Evolutionary conservation across 768 basidiomycete species (phyloP).

Genomic region (Suillus fuscotomentosus): DNA sequence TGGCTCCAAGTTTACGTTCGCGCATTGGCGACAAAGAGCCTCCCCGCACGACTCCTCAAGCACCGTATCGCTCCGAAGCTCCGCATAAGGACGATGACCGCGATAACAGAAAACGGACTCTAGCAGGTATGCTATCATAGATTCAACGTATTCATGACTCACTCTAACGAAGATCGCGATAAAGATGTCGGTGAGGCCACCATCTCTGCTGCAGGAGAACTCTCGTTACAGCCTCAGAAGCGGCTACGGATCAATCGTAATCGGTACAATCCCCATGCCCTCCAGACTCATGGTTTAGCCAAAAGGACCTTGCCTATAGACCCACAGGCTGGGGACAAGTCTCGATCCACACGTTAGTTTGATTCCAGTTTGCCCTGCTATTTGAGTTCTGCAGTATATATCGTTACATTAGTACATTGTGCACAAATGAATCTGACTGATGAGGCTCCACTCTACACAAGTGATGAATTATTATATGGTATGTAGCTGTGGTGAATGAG

Average conservation of each 20-base stretch:
- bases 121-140: constrained; percentile 52
- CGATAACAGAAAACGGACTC: constrained; percentile 66
- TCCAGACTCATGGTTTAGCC: constrained; percentile 44
- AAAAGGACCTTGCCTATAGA: constrained; percentile 63
- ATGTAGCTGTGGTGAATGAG: constrained; percentile 13
- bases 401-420: constrained; percentile 17
- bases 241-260: constrained; percentile 58
- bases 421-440: constrained; percentile 10
- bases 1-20: constrained; percentile 44
- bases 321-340: constrained; percentile 57
- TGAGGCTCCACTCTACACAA: constrained; percentile 12
- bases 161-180: constrained; percentile 53
- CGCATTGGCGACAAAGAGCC: constrained; percentile 64
- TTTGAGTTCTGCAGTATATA: constrained; percentile 15
- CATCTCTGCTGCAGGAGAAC: constrained; percentile 36
- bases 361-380: background rate
- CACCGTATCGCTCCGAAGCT: constrained; percentile 44
- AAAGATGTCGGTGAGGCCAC: constrained; percentile 46
- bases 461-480: constrained; percentile 19
- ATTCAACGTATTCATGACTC: constrained; percentile 9
- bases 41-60: constrained; percentile 38
- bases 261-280: constrained; percentile 40
- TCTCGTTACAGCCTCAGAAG: constrained; percentile 47
- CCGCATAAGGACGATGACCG: constrained; percentile 61
- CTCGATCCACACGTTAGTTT: constrained; percentile 27